Evolutionary conservation across 352 stramenopile genomes (phyloP).

Genomic region (Phytophthora sp.): DNA sequence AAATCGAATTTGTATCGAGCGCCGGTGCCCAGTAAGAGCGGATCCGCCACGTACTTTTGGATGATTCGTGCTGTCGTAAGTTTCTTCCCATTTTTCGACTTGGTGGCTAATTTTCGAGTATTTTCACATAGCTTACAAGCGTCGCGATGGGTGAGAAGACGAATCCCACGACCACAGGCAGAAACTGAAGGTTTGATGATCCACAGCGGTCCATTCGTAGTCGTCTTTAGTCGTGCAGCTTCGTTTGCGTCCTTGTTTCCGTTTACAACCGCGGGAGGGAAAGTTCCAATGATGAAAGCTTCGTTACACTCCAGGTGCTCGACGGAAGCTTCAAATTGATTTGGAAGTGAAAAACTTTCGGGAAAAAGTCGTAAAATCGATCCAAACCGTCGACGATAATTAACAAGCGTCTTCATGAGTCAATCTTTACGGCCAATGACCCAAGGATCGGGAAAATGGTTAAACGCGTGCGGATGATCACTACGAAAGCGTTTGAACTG

Average conservation of each 20-base stretch:
- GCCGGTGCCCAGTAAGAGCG: constrained; percentile 74
- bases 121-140: constrained; percentile 34
- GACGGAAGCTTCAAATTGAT: constrained; percentile 72
- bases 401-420: constrained; percentile 77
- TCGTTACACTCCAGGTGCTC: constrained; percentile 53
- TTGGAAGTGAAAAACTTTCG: constrained; percentile 83
- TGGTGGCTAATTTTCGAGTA: constrained; percentile 27
- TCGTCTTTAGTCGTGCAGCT: too few species aligned
- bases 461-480: constrained; percentile 76
- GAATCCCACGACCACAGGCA: constrained; percentile 88
- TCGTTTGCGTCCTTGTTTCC: too few species aligned
- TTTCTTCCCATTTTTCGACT: constrained; percentile 19
- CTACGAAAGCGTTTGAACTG: constrained; percentile 58
- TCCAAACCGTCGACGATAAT: constrained; percentile 64
- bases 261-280: too few species aligned
- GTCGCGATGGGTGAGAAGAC: constrained; percentile 58
- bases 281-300: constrained; percentile 25
- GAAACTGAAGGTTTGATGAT: constrained; percentile 90
- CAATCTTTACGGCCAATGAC: constrained; percentile 91
- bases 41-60: constrained; percentile 79
- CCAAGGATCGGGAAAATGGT: constrained; percentile 92
- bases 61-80: constrained; percentile 65
- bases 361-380: constrained; percentile 86
- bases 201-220: constrained; percentile 79
- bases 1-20: constrained; percentile 89